A percentile compares a stretch with the other conserved stretches of the same genome.
These are phyloP conservation scores for Synura sp. DNA, from an alignment of 352 stramenopile species.

Conservation along the genomic window DNA sequence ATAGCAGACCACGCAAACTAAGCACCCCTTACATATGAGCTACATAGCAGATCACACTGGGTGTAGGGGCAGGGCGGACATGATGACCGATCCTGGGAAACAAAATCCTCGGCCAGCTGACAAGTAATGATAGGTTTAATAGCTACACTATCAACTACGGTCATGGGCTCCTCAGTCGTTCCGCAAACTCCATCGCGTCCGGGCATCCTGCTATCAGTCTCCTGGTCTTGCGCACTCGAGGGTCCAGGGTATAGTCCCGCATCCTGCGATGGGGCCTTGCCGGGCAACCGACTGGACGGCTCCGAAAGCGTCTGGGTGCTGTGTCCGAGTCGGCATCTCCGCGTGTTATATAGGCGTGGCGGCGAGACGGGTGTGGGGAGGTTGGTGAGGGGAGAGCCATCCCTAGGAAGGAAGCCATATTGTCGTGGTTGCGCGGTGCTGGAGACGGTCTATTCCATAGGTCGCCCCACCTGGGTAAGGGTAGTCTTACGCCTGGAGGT, in stretches of 20 bases:
- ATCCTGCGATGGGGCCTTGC: background rate
- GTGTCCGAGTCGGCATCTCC: background rate
- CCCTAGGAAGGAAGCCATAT: constrained; percentile 9
- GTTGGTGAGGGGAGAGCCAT: constrained; percentile 13
- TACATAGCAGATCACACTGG: too few relatives aligned
- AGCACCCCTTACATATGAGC: too few relatives aligned
- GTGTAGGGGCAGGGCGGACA: too few relatives aligned
- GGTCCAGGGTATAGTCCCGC: background rate
- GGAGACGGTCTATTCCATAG: too few relatives aligned
- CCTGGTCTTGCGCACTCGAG: background rate
- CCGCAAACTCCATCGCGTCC: too few relatives aligned
- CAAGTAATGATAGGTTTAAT: background rate
- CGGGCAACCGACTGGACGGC: background rate
- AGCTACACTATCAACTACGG: constrained; percentile 26
- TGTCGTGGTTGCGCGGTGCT: background rate
- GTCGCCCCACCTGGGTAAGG: too few relatives aligned
- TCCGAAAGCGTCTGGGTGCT: background rate
- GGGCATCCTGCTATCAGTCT: constrained; percentile 19
- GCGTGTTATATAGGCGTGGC: background rate
- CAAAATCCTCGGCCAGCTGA: too few relatives aligned
- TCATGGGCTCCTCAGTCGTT: too few relatives aligned
- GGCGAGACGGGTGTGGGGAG: constrained; percentile 4
- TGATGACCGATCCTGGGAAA: too few relatives aligned
- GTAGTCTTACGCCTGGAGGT: too few relatives aligned
- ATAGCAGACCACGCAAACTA: too few relatives aligned